Conservation (phyloP, 2,329 filamentous ascomycete genomes). For the Chrysoporthe deuterocubensis region DNA sequence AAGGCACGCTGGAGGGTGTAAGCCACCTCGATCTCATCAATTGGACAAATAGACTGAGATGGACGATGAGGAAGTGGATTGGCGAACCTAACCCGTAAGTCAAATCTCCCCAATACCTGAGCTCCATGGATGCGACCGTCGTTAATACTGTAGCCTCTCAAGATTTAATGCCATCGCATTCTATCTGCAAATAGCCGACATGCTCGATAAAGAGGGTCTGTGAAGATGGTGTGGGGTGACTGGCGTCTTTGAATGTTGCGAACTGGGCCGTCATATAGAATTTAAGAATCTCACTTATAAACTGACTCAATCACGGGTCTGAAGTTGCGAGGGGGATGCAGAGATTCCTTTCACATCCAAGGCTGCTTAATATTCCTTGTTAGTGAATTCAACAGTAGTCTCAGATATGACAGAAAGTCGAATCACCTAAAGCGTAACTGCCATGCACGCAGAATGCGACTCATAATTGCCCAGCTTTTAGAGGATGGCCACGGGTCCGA, state of each 20-base stretch:
- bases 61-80: conserved; percentile 56
- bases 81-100: conserved; percentile 58
- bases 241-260: not conserved
- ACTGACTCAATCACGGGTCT: not conserved
- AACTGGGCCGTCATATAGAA: not conserved
- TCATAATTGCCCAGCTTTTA: too few relatives aligned
- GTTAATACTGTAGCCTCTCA: not conserved
- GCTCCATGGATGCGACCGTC: not conserved
- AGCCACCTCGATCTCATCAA: conserved; percentile 70
- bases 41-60: conserved; percentile 66
- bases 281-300: not conserved
- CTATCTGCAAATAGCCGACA: conserved; percentile 69
- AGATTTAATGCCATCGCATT: conserved; percentile 72
- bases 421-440: too few relatives aligned
- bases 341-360: not conserved
- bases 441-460: too few relatives aligned
- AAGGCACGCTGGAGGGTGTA: conserved; percentile 64
- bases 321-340: not conserved
- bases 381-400: too few relatives aligned
- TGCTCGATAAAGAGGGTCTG: conserved; percentile 70
- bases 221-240: conserved; percentile 39
- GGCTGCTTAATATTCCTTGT: too few relatives aligned
- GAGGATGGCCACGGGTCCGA: too few relatives aligned
- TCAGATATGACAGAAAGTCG: too few relatives aligned
- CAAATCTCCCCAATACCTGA: not conserved